Conservation (phyloP, 179 eudicot species). For the Silene coronaria region DNA sequence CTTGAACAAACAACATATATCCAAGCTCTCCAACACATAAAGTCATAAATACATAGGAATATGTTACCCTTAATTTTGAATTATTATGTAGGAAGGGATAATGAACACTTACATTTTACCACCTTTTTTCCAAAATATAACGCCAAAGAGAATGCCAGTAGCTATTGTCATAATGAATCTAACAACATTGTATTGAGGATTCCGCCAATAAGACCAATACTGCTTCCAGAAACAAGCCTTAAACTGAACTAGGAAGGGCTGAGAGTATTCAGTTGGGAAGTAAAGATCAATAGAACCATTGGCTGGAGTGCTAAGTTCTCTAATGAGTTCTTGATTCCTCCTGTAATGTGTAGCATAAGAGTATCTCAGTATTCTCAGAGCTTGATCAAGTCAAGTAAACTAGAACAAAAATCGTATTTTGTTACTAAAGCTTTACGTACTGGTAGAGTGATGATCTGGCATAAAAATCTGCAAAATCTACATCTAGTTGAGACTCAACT, state of each 20-base stretch:
- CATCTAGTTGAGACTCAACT: conserved; percentile 42
- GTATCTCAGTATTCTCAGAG: neutral
- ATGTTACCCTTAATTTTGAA: too few relatives aligned
- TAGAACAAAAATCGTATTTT: neutral
- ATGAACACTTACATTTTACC: conserved; percentile 38
- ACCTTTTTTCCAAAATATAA: conserved; percentile 61
- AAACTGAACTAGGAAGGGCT: conserved; percentile 51
- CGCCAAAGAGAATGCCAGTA: conserved; percentile 54
- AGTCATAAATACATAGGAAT: neutral
- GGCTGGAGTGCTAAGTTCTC: conserved; percentile 49
- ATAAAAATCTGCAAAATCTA: conserved; percentile 58
- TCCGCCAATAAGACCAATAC: conserved; percentile 73
- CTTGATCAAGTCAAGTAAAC: neutral
- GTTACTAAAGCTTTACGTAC: conserved; percentile 29
- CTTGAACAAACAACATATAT: neutral
- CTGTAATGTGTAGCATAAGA: conserved; percentile 28
- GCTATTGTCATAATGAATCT: conserved; percentile 46
- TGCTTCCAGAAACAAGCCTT: conserved; percentile 86
- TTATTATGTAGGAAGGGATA: neutral
- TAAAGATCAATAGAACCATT: conserved; percentile 44
- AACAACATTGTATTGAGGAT: conserved; percentile 54
- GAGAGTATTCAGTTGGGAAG: conserved; percentile 58
- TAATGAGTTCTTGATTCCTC: conserved; percentile 53
- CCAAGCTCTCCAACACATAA: neutral
- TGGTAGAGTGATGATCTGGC: conserved; percentile 42